Base-by-base conservation (phyloP, 2,329 filamentous ascomycete genomes). In the Colletotrichum liriopes region DNA sequence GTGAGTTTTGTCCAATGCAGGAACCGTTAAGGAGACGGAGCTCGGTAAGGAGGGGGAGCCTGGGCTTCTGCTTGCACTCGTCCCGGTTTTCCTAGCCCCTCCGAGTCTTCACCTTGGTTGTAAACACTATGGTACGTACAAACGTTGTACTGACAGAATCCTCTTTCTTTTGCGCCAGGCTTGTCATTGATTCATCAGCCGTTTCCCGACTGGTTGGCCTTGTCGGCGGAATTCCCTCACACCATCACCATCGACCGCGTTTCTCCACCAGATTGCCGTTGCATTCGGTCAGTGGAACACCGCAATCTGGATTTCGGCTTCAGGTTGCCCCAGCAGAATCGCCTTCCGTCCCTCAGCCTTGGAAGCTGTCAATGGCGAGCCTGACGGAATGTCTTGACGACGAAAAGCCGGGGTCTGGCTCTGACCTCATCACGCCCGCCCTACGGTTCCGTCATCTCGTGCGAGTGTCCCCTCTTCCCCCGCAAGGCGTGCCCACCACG, bases 191-290 rank as follows among this genome's bases (percentile, higher is more conserved):
- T 72, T 58, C 37, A 49, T 71, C 64, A 59, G 58, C 69, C 55
- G 29, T 35, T 23, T 45, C 29, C 35, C 20, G 16, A 54, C 47
- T 52, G 52, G 43, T 51, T 49, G 62, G 54, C 54, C 49, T 52
- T 32, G 39, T 26, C 8, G 56, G 0, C 23, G 62, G 67, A 69
- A 68, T 60, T 72, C 58, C 69, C 69, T 72, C 69, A 72, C 69
- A 72, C 69, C 69, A 47, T 72, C 69, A 64, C 51, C 37, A 45
- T 41, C 26, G 52, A 64, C 52, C 20, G n/a, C 39, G 39, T 35
- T 59, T 43, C 69, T 54, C 69, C 69, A 72, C 65, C 65, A 59
- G 16, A 41, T 47, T 32, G 29, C 45, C 45, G 59, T 52, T 37
- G 45, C 59, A 59, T 60, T 49, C 60, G 23, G 26, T 18, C 58